phyloP scores from a whole-genome alignment of 192 early-diverging fungal species.

The Coemansia sp. region DNA sequence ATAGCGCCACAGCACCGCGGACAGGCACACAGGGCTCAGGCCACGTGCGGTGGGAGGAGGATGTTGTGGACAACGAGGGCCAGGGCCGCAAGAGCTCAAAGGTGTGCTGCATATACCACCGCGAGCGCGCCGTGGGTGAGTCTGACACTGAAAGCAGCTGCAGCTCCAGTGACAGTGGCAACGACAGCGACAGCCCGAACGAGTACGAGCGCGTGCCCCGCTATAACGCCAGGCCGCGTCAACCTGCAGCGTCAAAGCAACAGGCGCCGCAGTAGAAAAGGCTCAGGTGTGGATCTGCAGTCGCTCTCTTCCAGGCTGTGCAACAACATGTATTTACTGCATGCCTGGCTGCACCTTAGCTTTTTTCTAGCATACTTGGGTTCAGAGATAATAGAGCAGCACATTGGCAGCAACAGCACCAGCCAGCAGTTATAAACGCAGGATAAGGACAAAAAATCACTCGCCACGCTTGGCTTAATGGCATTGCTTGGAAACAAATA shows the following conservation, averaged over 20 bases:
- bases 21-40: constrained; percentile 3
- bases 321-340: not conserved
- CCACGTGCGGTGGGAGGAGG: constrained; percentile 45
- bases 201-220: constrained; percentile 53
- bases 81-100: constrained; percentile 53
- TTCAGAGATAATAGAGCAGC: not conserved
- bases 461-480: not conserved
- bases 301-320: not conserved
- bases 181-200: constrained; percentile 37
- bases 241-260: not conserved
- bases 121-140: constrained; percentile 48
- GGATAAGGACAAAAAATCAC: not conserved
- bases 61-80: constrained; percentile 55
- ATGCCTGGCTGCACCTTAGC: not conserved
- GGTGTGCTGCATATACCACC: constrained; percentile 55
- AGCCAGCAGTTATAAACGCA: not conserved
- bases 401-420: not conserved
- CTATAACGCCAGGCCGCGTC: not conserved
- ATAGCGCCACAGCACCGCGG: not conserved
- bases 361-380: not conserved
- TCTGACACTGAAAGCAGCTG: constrained; percentile 46
- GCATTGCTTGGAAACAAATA: not conserved
- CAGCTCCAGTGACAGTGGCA: constrained; percentile 13
- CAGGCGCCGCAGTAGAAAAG: constrained; percentile 4
- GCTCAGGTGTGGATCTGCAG: not conserved